Percentiles rank a stretch among this genome's conserved stretches.
phyloP scores from a whole-genome alignment of 257 asterid species.

The Phtheirospermum japonicum region DNA sequence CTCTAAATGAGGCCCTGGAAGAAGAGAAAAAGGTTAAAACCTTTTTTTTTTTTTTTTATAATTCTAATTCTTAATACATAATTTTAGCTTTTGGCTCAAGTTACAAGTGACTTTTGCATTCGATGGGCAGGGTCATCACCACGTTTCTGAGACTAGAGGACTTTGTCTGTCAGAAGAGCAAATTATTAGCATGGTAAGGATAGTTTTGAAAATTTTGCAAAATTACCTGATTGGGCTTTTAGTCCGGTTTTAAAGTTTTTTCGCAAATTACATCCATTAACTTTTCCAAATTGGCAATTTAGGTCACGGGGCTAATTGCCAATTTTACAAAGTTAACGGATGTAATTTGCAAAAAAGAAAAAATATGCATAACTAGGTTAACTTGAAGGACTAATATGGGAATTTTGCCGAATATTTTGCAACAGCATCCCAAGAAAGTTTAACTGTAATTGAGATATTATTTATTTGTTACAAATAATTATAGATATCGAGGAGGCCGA shows the following conservation, averaged over 20 bases:
- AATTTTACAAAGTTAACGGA: background rate
- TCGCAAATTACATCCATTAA: background rate
- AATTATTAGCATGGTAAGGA: constrained; percentile 74
- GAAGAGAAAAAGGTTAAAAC: constrained; percentile 76
- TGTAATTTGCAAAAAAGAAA: background rate
- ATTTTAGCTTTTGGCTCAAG: too few relatives aligned
- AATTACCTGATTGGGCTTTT: background rate
- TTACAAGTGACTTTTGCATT: constrained; percentile 2
- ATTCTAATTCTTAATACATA: constrained; percentile 4
- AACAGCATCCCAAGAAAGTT: background rate
- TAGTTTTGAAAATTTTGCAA: background rate
- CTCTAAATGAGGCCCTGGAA: constrained; percentile 94
- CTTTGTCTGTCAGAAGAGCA: constrained; percentile 96
- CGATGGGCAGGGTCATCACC: constrained; percentile 75
- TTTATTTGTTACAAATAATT: background rate
- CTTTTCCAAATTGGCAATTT: background rate
- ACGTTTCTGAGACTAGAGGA: constrained; percentile 89
- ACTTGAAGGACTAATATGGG: too few relatives aligned
- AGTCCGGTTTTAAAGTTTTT: background rate
- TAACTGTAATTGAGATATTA: background rate
- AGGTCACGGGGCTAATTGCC: background rate
- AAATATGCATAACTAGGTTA: background rate
- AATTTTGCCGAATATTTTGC: too few relatives aligned
- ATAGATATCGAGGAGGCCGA: constrained; percentile 82
- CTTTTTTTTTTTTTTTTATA: background rate